phyloP scores from a whole-genome alignment of 2,329 filamentous ascomycete species.

The Eutypa lata region DNA sequence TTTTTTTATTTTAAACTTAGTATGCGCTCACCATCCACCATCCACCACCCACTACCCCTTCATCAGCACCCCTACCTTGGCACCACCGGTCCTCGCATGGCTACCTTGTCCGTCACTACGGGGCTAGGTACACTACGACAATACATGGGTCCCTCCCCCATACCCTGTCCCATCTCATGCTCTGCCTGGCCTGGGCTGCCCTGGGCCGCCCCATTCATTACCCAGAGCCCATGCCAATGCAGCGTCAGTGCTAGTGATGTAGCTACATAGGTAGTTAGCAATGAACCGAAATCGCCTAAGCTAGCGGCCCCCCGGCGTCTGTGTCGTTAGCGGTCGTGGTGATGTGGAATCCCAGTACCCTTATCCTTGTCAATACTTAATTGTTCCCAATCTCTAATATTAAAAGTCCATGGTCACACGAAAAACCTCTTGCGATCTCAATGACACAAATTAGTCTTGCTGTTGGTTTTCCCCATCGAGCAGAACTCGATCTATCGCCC shows the following conservation, averaged over 20 bases:
- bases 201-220: slow-evolving; percentile 15
- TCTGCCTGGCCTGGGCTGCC: too few relatives aligned
- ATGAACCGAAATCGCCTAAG: slow-evolving; percentile 17
- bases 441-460: slow-evolving; percentile 20
- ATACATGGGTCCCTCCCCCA: background rate
- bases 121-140: background rate
- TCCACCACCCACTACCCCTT: background rate
- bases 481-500: slow-evolving; percentile 24
- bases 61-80: background rate
- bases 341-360: slow-evolving; percentile 5
- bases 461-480: slow-evolving; percentile 25
- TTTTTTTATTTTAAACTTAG: too few relatives aligned
- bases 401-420: slow-evolving; percentile 29
- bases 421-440: slow-evolving; percentile 31
- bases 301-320: slow-evolving; percentile 28
- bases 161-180: slow-evolving; percentile 1
- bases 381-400: slow-evolving; percentile 33
- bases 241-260: slow-evolving; percentile 28
- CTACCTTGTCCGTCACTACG: background rate
- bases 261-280: too few relatives aligned
- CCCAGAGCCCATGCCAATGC: slow-evolving; percentile 25
- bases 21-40: background rate
- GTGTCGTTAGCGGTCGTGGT: slow-evolving; percentile 20
- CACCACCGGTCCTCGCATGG: background rate
- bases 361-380: slow-evolving; percentile 29